Base-by-base conservation (phyloP, 2,329 filamentous ascomycete species). In the Fusarium acutatum region DNA sequence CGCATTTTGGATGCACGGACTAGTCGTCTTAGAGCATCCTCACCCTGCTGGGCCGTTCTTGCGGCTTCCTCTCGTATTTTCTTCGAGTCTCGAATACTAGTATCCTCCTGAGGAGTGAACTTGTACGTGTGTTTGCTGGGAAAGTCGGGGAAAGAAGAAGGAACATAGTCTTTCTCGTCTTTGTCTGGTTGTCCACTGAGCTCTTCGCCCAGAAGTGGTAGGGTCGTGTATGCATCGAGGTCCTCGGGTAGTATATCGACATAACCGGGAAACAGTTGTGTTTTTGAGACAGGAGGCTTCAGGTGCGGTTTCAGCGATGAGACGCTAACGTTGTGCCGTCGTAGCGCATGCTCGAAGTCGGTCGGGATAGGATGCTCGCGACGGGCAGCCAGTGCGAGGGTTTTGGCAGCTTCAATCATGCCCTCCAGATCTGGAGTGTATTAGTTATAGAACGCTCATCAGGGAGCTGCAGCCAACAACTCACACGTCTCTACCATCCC, bases 111-210 rank as follows among this genome's bases (percentile, higher is more conserved):
- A 5, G 87, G 87, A 0, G 90, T 92, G 75, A 87, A 88, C 43
- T 86, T 87, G 80, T 91, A 92, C 7, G 90, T 92, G 75, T 92
- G 89, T 50, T 88, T 88, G 78, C 89, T 91, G 1, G 90, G 90
- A 67, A 92, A 92, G 15, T 87, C 84, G 1, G 90, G 90, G 58
- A 92, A 90, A 0, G 85, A 84, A 40, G 82, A 80, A 0, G 90
- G 90, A 17, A 92, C 90, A 79, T 89, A 91, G 30, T 79, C 63
- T 75, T 87, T 88, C 18, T 83, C 79, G 14, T 87, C 84, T 75
- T 90, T 91, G 71, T 92, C 90, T 4, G 82, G 75, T 64, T 85
- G 84, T 41, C 90, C 90, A 65, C 89, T 90, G 5, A 92, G 82
- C 61, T 91, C 89, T 9, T 84, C 80, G 30, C 87, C 86, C 22